Base-by-base conservation (phyloP, 1,284 basidiomycete species). In the Puccinia horiana region DNA sequence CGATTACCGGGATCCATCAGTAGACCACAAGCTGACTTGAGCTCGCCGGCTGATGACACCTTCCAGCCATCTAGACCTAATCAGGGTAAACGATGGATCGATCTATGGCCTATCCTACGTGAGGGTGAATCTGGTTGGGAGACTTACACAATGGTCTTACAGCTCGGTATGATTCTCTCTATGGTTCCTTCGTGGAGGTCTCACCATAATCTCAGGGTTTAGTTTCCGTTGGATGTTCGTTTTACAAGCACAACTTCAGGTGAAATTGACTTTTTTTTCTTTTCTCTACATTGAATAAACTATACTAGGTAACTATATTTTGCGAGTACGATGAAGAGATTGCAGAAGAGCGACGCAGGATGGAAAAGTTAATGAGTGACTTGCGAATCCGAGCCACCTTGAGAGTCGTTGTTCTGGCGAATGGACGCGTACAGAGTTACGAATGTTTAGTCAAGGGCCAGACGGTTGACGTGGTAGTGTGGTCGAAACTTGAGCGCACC, bases 71-170 rank as follows among this genome's bases (percentile, higher is more conserved):
- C 42, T 23, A 42, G 40, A 42, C 32, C 29, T 56, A 9, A 58
- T 35, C 35, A 40, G 54, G 75, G 42, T 18, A 56, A 67, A 56
- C 29, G 54, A 44, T 80, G 78, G 78, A 80, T 80, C 32, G 78
- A 80, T 80, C 78, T 80, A 29, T 80, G 78, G 78, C 78, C 78
- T 44, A 73, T 80, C 54, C 44, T 80, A 32, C 65, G 78, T 26
- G 78, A 72, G 18, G 78, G 78, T 26, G 69, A 72, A 61, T 80
- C 78, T n/a, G 78, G 69, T 37, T 80, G 78, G 78, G 78, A 80
- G 49, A 80, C 78, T 0, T 80, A 80, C 54, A 80, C 78, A 9
- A 80, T 80, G 78, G 70, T 73, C 9, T 47, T 80, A 23, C 78
- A 80, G 52, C 65, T 80, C 26, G 78, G 78, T 23, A 80, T 37